phyloP scores from a whole-genome alignment of 108 stramenopile genomes.

The Asterionellopsis glacialis region DNA sequence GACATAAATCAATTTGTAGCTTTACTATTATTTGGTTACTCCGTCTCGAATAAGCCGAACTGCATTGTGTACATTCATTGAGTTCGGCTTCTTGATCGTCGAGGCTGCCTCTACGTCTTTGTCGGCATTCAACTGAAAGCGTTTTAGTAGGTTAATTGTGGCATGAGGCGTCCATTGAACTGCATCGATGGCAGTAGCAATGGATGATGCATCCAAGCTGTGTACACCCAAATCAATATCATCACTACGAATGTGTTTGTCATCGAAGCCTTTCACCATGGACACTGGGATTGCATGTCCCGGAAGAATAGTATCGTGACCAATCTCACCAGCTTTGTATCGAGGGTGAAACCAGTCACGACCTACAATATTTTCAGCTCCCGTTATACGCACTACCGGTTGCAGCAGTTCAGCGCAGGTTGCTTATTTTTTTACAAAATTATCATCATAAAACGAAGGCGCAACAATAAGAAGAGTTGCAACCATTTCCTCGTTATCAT shows the following conservation, averaged over 20 bases:
- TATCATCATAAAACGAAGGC: conserved; percentile 30
- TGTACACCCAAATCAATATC: not conserved
- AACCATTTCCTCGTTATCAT: conserved; percentile 30
- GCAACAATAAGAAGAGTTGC: conserved; percentile 40
- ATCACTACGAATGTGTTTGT: not conserved
- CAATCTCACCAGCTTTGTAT: conserved; percentile 32
- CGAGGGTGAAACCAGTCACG: conserved; percentile 51
- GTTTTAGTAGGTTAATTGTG: conserved; percentile 49
- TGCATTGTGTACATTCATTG: conserved; percentile 44
- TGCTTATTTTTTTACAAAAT: conserved; percentile 32
- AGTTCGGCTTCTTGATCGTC: conserved; percentile 35
- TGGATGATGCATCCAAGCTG: not conserved
- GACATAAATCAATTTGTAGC: too few species aligned
- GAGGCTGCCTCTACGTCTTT: conserved; percentile 32
- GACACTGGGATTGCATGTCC: conserved; percentile 49
- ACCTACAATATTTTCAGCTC: conserved; percentile 34
- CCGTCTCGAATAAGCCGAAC: conserved; percentile 9
- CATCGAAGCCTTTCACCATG: conserved; percentile 43
- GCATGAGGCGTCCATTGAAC: conserved; percentile 55
- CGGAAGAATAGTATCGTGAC: conserved; percentile 31
- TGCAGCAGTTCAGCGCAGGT: conserved; percentile 42
- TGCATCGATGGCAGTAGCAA: conserved; percentile 36
- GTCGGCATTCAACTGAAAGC: conserved; percentile 36
- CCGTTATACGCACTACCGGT: conserved; percentile 24
- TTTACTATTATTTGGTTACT: not conserved